A percentile compares a stretch with the other conserved stretches of the same genome.
Conservation (phyloP, 805 yeast genomes). For the Hanseniaspora meyeri region DNA sequence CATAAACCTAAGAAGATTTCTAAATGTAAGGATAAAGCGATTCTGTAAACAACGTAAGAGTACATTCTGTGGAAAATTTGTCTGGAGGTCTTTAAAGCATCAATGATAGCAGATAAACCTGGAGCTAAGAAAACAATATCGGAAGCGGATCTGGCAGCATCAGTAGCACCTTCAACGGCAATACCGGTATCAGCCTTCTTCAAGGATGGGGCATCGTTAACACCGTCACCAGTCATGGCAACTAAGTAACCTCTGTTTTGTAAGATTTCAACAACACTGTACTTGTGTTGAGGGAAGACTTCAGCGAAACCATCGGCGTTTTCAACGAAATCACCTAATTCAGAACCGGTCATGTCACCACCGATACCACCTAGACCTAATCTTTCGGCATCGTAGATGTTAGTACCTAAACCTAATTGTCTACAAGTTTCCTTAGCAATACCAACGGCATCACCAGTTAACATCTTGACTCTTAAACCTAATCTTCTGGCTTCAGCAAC, state of each 20-base stretch:
- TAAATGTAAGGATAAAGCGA: conserved; percentile 87
- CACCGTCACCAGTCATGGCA: conserved; percentile 99
- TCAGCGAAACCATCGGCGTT: conserved; percentile 97
- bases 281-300: conserved; percentile 97
- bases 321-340: conserved; percentile 93
- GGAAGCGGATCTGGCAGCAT: conserved; percentile 94
- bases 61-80: conserved; percentile 99
- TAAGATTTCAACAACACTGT: conserved; percentile 87
- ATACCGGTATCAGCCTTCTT: conserved; percentile 95
- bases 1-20: conserved; percentile 91
- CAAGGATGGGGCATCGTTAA: conserved; percentile 93
- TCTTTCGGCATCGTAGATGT: conserved; percentile 93
- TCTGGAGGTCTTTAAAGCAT: conserved; percentile 87
- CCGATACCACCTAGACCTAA: conserved; percentile 88
- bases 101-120: conserved; percentile 89
- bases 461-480: conserved; percentile 94
- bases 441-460: conserved; percentile 98
- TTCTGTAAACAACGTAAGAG: conserved; percentile 95
- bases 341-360: conserved; percentile 94
- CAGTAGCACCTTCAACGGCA: conserved; percentile 97
- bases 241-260: conserved; percentile 93
- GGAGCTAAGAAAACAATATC: conserved; percentile 93
- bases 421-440: conserved; percentile 97
- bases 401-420: conserved; percentile 92
- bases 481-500: conserved; percentile 80